A percentile compares a stretch with the other conserved stretches of the same genome.
These are phyloP conservation scores for Cucurbita ficifolia DNA, from an alignment of 306 rosid species.

Conservation along the genomic window DNA sequence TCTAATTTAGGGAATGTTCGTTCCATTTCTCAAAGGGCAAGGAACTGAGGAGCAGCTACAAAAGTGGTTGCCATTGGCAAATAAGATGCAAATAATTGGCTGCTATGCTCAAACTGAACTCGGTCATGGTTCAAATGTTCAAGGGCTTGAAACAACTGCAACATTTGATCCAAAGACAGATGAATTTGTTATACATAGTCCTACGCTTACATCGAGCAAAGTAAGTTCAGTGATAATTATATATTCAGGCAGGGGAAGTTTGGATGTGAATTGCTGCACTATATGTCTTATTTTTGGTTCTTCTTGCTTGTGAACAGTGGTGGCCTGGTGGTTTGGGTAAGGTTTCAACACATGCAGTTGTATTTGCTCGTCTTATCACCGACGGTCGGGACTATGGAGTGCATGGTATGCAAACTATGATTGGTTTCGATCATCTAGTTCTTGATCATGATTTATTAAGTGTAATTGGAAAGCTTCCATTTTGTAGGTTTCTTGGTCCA, in stretches of 20 bases:
- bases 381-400: conserved; percentile 67
- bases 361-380: conserved; percentile 73
- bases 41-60: conserved; percentile 86
- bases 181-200: conserved; percentile 75
- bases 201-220: conserved; percentile 90
- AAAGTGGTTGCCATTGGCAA: conserved; percentile 81
- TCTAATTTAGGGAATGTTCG: conserved; percentile 66
- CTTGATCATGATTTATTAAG: not conserved
- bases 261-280: not conserved
- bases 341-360: conserved; percentile 67
- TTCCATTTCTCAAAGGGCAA: conserved; percentile 78
- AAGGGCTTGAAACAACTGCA: conserved; percentile 97
- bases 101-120: conserved; percentile 99
- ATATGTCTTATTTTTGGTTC: conserved; percentile 8
- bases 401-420: conserved; percentile 37
- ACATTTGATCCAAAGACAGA: conserved; percentile 76
- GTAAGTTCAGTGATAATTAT: conserved; percentile 28
- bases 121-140: conserved; percentile 97
- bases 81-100: conserved; percentile 89
- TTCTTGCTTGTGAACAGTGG: conserved; percentile 48
- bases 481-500: conserved; percentile 83
- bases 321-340: conserved; percentile 99
- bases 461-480: conserved; percentile 6
- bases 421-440: not conserved
- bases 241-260: not conserved